A percentile compares a stretch with the other conserved stretches of the same genome.
These are phyloP conservation scores for Tetradesmus lagerheimii DNA, from an alignment of 139 green algal genomes.

Conservation along the genomic window DNA sequence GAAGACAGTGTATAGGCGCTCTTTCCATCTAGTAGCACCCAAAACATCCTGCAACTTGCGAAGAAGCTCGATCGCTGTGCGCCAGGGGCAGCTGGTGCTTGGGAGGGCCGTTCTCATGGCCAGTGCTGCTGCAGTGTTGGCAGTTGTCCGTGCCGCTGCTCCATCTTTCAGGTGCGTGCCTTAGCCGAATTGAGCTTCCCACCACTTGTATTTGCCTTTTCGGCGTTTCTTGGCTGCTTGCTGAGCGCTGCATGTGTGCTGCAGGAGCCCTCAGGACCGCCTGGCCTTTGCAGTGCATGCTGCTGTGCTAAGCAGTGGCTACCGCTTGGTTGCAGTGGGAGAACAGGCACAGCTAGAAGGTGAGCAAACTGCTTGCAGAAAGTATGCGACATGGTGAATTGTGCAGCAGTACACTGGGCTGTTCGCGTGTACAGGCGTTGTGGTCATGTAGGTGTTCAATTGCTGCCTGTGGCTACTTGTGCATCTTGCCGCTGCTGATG, in stretches of 20 bases:
- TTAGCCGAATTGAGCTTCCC: background rate
- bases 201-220: background rate
- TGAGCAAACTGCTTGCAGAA: background rate
- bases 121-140: slow-evolving; percentile 11
- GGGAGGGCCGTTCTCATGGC: slow-evolving; percentile 3
- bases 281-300: slow-evolving; percentile 59
- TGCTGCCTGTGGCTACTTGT: no score
- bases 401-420: background rate
- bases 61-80: background rate
- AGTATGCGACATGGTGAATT: background rate
- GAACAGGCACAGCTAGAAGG: slow-evolving; percentile 54
- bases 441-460: no score
- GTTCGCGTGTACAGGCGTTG: no score
- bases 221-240: background rate
- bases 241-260: background rate
- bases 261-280: slow-evolving; percentile 33
- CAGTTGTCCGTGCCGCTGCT: slow-evolving; percentile 32
- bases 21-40: background rate
- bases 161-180: slow-evolving; percentile 27
- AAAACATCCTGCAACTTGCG: background rate
- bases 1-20: background rate
- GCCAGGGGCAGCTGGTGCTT: background rate
- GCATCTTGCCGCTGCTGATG: background rate
- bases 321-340: slow-evolving; percentile 66
- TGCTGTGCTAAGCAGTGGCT: slow-evolving; percentile 60